These are phyloP conservation scores for Rhizopus stolonifer DNA, from an alignment of 371 early-diverging fungal genomes.

Conservation along the genomic window DNA sequence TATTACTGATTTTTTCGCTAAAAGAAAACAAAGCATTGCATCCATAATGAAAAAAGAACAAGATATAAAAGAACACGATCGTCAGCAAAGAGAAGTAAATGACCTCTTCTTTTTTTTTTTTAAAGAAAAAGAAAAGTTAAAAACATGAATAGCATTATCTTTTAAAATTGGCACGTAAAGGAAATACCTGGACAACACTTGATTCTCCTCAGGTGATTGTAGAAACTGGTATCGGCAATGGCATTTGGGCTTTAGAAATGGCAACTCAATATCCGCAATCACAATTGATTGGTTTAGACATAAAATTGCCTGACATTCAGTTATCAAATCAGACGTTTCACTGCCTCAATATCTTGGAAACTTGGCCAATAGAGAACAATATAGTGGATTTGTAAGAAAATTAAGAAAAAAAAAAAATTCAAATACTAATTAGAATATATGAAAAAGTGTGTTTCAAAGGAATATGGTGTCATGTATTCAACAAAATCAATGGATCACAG, in stretches of 20 bases:
- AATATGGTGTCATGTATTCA: constrained; percentile 35
- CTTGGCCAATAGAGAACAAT: constrained; percentile 38
- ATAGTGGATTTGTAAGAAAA: constrained; percentile 48
- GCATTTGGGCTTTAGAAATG: constrained; percentile 67
- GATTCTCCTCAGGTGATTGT: constrained; percentile 44
- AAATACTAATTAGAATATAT: too few species aligned
- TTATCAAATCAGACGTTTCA: constrained; percentile 30
- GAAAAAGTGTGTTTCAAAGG: constrained; percentile 44
- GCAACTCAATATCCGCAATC: constrained; percentile 45
- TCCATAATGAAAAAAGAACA: constrained; percentile 14
- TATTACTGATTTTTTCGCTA: constrained; percentile 46
- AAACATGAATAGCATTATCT: constrained; percentile 37
- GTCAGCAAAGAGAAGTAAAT: constrained; percentile 46
- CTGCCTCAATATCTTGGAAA: constrained; percentile 31
- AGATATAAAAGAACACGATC: constrained; percentile 44
- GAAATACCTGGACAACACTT: constrained; percentile 38
- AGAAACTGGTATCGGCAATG: constrained; percentile 55
- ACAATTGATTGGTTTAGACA: constrained; percentile 55
- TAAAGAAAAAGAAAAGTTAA: too few species aligned
- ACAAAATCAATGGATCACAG: constrained; percentile 32
- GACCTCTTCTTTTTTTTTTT: too few species aligned
- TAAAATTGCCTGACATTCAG: constrained; percentile 44
- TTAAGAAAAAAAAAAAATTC: too few species aligned
- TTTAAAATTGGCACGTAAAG: constrained; percentile 44
- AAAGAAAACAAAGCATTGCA: constrained; percentile 38